Evolutionary conservation across 495 filamentous ascomycete species (phyloP).

Genomic region (Penicillium egyptiacum): DNA sequence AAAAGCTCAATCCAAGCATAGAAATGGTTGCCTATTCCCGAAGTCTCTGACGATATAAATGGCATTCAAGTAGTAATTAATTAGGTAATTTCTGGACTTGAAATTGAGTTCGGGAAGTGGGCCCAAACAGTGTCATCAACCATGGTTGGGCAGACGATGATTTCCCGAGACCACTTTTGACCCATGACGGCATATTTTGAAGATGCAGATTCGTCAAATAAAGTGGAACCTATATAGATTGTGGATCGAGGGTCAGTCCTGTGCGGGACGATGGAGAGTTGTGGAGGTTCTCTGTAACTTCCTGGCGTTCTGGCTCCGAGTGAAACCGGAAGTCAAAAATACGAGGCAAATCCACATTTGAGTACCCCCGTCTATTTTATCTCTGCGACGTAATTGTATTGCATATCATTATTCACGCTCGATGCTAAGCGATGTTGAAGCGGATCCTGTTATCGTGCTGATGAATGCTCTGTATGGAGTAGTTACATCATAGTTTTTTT

Average conservation of each 20-base stretch:
- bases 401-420: slow-evolving; percentile 6
- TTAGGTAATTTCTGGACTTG: background rate
- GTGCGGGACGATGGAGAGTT: background rate
- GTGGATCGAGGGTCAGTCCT: background rate
- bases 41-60: background rate
- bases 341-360: slow-evolving; percentile 11
- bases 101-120: slow-evolving; percentile 11
- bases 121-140: slow-evolving; percentile 7
- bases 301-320: background rate
- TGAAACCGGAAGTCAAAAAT: slow-evolving; percentile 3
- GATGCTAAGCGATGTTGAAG: background rate
- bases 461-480: too few species aligned
- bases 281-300: too few species aligned
- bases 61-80: background rate
- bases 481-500: background rate
- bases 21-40: background rate
- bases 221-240: background rate
- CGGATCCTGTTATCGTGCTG: background rate
- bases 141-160: slow-evolving; percentile 3
- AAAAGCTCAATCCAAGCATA: background rate
- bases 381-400: background rate
- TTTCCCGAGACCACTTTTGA: background rate
- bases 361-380: background rate
- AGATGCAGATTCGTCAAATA: background rate
- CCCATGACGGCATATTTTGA: background rate